These are phyloP conservation scores for Globisporangium radiosum DNA, from an alignment of 352 stramenopile genomes.

Conservation along the genomic window DNA sequence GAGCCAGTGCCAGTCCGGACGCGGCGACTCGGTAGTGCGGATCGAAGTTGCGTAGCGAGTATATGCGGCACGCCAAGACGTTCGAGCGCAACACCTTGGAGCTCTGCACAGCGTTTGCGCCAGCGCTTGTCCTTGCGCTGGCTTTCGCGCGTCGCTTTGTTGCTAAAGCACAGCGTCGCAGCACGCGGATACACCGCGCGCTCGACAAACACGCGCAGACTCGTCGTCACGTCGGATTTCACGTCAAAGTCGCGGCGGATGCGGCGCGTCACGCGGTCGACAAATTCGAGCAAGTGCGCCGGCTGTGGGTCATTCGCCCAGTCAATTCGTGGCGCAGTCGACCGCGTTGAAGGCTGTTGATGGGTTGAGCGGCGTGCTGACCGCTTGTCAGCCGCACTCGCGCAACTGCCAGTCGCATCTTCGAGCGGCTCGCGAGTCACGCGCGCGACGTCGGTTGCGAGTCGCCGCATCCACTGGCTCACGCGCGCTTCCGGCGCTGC, in stretches of 20 bases:
- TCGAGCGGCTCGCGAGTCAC: constrained; percentile 53
- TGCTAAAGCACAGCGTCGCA: constrained; percentile 66
- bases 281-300: constrained; percentile 74
- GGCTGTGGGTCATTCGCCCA: constrained; percentile 62
- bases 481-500: constrained; percentile 56
- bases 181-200: constrained; percentile 71
- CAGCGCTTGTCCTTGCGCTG: constrained; percentile 82
- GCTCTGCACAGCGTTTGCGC: constrained; percentile 61
- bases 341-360: background rate
- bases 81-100: constrained; percentile 63
- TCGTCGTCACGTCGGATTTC: constrained; percentile 67
- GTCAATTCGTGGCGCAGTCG: background rate
- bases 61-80: constrained; percentile 45
- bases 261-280: constrained; percentile 52
- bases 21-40: constrained; percentile 39
- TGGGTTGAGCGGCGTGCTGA: background rate
- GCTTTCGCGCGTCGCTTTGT: constrained; percentile 58
- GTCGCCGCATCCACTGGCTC: constrained; percentile 58
- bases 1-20: constrained; percentile 12
- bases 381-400: background rate
- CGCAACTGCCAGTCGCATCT: background rate
- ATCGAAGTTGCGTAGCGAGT: constrained; percentile 57
- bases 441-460: constrained; percentile 54
- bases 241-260: constrained; percentile 77
- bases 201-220: constrained; percentile 68